Evolutionary conservation across 2,329 filamentous ascomycete species (phyloP), one percentile per base, ranked within the genome.

Genomic region (Aspergillus ruber): DNA sequence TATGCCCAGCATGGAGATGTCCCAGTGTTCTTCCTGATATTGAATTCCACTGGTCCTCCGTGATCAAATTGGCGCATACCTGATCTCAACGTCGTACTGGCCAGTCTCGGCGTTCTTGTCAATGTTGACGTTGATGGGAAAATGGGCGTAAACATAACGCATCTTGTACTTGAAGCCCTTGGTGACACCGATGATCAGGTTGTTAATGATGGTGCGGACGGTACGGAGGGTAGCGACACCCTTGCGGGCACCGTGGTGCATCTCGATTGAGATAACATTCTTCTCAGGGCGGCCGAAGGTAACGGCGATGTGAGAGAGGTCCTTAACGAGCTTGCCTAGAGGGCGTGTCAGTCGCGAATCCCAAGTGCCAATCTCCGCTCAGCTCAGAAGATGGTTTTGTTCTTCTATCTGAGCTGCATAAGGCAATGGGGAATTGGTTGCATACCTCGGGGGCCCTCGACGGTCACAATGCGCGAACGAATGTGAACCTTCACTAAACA

Each of bases 141-240:
- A 98, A 86, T 98, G 93, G 74, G 93, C 93, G 76, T 98, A 98
- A 77, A 98, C 93, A 81, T 98, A 98, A 71, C 94, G 89, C 91
- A 98, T 97, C 88, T 98, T 98, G 87, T 98, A 98, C 82, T 94
- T 94, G 88, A 86, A 98, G 65, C 93, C 93, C 82, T 91, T 95
- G 74, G 93, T 98, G 63, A 98, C 93, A 76, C 93, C 93, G 68
- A 90, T 85, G 76, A 98, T 88, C 79, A 98, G 75, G 86, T 98
- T 98, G 84, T 94, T 88, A 83, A 98, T 95, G 77, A 97, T 77
- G 61, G 91, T 91, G 72, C 90, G 89, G 79, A 98, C 93, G 69
- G 93, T 98, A 69, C 93, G 90, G 76, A 98, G 90, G 64, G 91
- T 88, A 70, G 93, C 93, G 72, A 98, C 87, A 74, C 89, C 91